Percentiles rank a stretch among this genome's conserved stretches.
phyloP scores from a whole-genome alignment of 768 basidiomycete genomes.

The Leucocoprinus birnbaumii region DNA sequence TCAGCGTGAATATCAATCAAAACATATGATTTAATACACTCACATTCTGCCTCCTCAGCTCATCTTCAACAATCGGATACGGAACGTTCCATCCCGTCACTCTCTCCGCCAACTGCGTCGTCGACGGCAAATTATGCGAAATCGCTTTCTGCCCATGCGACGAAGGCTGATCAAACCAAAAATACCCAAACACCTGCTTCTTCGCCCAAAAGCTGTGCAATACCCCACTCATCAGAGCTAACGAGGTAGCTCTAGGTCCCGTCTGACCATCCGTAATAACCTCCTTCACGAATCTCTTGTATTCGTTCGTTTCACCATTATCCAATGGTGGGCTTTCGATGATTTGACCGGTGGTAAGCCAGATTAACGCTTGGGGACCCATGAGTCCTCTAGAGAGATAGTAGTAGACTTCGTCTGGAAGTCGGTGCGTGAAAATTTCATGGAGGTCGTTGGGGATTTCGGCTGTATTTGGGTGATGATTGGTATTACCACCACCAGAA shows the following conservation, averaged over 20 bases:
- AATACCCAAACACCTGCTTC: slow-evolving; percentile 66
- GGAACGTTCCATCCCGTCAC: slow-evolving; percentile 90
- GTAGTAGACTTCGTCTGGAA: slow-evolving; percentile 96
- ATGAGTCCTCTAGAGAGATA: slow-evolving; percentile 92
- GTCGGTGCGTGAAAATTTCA: slow-evolving; percentile 90
- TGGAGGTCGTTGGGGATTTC: slow-evolving; percentile 92
- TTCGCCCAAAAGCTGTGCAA: slow-evolving; percentile 79
- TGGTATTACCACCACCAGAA: slow-evolving; percentile 49
- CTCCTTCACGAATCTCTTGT: slow-evolving; percentile 92
- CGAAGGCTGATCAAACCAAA: slow-evolving; percentile 70
- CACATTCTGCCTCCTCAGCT: slow-evolving; percentile 94
- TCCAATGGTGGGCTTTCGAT: slow-evolving; percentile 87
- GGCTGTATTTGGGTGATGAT: slow-evolving; percentile 73
- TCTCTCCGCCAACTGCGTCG: slow-evolving; percentile 83
- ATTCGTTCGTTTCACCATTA: slow-evolving; percentile 94
- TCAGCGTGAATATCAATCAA: background rate
- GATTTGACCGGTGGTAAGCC: slow-evolving; percentile 87
- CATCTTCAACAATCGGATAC: slow-evolving; percentile 85
- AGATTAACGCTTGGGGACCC: slow-evolving; percentile 88
- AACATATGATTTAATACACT: slow-evolving; percentile 31
- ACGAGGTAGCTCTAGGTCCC: slow-evolving; percentile 85
- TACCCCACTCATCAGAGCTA: slow-evolving; percentile 84
- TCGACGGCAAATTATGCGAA: slow-evolving; percentile 74
- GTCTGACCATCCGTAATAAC: slow-evolving; percentile 94
- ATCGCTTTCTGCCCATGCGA: slow-evolving; percentile 55